phyloP scores from a whole-genome alignment of 345 rosid species.

The Pistacia atlantica region DNA sequence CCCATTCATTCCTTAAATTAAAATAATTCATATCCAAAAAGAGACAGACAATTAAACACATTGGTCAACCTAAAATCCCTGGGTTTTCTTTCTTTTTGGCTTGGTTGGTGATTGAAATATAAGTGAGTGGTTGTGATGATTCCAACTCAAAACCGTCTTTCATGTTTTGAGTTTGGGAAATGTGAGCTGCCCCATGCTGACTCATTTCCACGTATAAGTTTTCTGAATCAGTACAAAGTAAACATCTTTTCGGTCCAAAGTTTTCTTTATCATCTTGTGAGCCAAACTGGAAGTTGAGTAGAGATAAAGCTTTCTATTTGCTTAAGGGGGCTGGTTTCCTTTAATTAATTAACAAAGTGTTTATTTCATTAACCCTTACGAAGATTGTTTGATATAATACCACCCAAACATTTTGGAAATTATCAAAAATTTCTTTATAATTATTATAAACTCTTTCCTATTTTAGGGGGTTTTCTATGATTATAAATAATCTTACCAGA shows the following conservation, averaged over 20 bases:
- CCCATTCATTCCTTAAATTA: conserved; percentile 2
- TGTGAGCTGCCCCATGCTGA: conserved; percentile 24
- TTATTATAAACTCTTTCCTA: too few species aligned
- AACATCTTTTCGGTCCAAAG: neutral
- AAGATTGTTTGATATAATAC: too few species aligned
- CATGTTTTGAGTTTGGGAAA: neutral
- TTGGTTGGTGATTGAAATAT: conserved; percentile 15
- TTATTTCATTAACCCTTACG: too few species aligned
- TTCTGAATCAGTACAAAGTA: neutral
- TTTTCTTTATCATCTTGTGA: neutral
- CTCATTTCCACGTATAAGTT: conserved; percentile 26
- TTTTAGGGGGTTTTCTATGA: too few species aligned
- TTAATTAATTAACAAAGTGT: neutral
- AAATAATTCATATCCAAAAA: conserved; percentile 4
- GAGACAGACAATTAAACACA: neutral
- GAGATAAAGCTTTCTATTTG: neutral
- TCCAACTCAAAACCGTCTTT: neutral
- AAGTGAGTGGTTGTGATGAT: neutral
- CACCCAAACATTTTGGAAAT: too few species aligned
- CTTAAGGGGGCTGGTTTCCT: neutral
- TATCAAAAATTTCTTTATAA: too few species aligned
- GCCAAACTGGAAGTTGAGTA: neutral
- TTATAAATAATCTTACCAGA: too few species aligned
- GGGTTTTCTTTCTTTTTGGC: conserved; percentile 23
- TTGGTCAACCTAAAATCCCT: conserved; percentile 8